A percentile compares a stretch with the other conserved stretches of the same genome.
Evolutionary conservation across 2,329 filamentous ascomycete species (phyloP).

Genomic region (Neopestalotiopsis clavispora): DNA sequence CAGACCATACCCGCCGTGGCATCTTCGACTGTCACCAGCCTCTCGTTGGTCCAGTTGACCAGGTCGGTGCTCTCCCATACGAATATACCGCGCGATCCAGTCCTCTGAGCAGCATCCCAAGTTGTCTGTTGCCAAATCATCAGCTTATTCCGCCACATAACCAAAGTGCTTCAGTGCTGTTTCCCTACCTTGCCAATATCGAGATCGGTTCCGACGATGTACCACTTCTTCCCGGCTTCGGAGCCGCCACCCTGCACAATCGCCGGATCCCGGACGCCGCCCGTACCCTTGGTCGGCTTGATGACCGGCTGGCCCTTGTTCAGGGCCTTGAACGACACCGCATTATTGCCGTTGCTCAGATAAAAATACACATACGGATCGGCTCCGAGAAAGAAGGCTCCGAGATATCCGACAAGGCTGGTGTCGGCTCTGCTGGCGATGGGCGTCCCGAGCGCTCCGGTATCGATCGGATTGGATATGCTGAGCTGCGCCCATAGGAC

Average conservation of each 20-base stretch:
- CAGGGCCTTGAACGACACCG: constrained; percentile 51
- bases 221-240: constrained; percentile 57
- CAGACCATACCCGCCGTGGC: constrained; percentile 62
- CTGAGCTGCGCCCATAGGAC: constrained; percentile 2
- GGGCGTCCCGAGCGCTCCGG: not conserved
- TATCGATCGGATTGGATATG: not conserved
- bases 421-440: constrained; percentile 37
- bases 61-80: constrained; percentile 60
- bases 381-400: constrained; percentile 59
- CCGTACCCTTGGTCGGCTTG: constrained; percentile 53
- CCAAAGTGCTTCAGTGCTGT: not conserved
- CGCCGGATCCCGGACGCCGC: constrained; percentile 56
- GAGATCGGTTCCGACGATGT: constrained; percentile 57
- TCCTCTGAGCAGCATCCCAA: constrained; percentile 57
- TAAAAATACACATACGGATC: constrained; percentile 60
- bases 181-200: constrained; percentile 49
- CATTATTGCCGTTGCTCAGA: constrained; percentile 56
- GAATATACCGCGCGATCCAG: constrained; percentile 56
- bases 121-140: constrained; percentile 41
- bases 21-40: constrained; percentile 55
- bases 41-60: constrained; percentile 52
- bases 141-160: too few relatives aligned
- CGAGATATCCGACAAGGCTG: constrained; percentile 54
- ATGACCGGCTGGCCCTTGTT: constrained; percentile 54
- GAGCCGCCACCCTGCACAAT: constrained; percentile 51